Evolutionary conservation across 1,284 basidiomycete genomes (phyloP).

Genomic region (Ceratobasidium sp.): DNA sequence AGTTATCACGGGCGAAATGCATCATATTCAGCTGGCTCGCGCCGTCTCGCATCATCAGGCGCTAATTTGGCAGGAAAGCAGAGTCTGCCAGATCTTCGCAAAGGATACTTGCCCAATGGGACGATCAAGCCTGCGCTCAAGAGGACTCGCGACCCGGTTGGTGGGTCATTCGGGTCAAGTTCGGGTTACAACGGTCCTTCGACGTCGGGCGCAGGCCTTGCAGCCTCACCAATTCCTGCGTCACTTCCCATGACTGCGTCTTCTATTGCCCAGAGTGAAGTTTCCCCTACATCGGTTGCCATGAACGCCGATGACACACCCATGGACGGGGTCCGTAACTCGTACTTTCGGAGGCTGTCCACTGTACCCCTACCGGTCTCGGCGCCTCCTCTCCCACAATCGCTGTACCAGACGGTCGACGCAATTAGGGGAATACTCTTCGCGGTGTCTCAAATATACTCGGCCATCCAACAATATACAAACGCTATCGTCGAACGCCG

Average conservation of each 20-base stretch:
- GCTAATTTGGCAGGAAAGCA: constrained; percentile 72
- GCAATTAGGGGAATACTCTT: constrained; percentile 92
- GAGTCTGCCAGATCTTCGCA: constrained; percentile 87
- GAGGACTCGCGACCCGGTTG: constrained; percentile 52
- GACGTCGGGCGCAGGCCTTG: neutral
- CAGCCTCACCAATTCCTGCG: constrained; percentile 10
- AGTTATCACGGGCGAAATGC: constrained; percentile 65
- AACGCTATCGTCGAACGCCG: constrained; percentile 86
- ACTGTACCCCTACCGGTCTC: constrained; percentile 76
- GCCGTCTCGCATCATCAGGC: constrained; percentile 51
- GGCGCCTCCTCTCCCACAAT: constrained; percentile 75
- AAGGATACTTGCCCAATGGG: constrained; percentile 53
- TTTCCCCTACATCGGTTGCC: constrained; percentile 16
- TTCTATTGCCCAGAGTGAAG: constrained; percentile 15
- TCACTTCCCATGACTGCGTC: neutral
- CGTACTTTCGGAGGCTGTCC: constrained; percentile 89
- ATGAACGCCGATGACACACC: constrained; percentile 56
- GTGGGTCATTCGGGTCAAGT: constrained; percentile 60
- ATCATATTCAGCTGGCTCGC: constrained; percentile 62
- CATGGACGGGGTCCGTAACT: constrained; percentile 84
- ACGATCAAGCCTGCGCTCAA: constrained; percentile 30
- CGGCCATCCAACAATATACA: constrained; percentile 89
- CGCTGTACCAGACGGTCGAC: constrained; percentile 82
- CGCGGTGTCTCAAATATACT: constrained; percentile 91
- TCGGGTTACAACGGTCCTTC: constrained; percentile 56